Percentiles rank a stretch among this genome's conserved stretches.
These are phyloP conservation scores for Neofusicoccum sp. DNA, from an alignment of 2,329 filamentous ascomycete genomes.

Conservation along the genomic window DNA sequence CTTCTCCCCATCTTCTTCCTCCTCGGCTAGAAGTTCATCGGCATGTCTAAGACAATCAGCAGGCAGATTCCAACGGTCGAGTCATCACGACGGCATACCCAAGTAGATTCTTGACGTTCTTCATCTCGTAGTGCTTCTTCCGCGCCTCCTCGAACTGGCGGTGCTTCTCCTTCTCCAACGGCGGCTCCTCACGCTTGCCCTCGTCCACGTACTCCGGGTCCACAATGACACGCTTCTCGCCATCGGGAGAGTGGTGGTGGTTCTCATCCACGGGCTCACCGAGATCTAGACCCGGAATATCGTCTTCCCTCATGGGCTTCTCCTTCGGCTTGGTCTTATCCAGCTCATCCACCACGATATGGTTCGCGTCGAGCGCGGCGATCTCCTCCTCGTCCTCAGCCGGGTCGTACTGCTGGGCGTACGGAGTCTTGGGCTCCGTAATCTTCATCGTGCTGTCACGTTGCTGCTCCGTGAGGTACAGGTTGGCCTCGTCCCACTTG, in stretches of 20 bases:
- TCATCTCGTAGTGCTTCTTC: slow-evolving; percentile 99
- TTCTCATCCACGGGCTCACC: slow-evolving; percentile 73
- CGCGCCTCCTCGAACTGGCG: slow-evolving; percentile 84
- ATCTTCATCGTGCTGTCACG: slow-evolving; percentile 98
- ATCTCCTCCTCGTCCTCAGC: slow-evolving; percentile 79
- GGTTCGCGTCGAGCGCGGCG: slow-evolving; percentile 64
- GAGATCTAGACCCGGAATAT: slow-evolving; percentile 88
- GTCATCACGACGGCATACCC: slow-evolving; percentile 51
- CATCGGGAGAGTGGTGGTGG: slow-evolving; percentile 36
- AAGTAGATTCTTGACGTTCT: slow-evolving; percentile 81
- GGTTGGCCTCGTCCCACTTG: slow-evolving; percentile 98
- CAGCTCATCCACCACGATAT: slow-evolving; percentile 67
- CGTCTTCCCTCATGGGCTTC: slow-evolving; percentile 59
- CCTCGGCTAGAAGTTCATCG: slow-evolving; percentile 42
- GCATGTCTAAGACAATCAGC: slow-evolving; percentile 34
- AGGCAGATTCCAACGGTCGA: slow-evolving; percentile 6
- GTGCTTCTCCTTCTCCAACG: slow-evolving; percentile 86
- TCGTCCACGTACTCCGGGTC: slow-evolving; percentile 48
- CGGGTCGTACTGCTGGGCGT: slow-evolving; percentile 88
- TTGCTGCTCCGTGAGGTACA: slow-evolving; percentile 96
- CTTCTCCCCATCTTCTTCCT: slow-evolving; percentile 37
- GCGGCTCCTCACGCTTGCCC: slow-evolving; percentile 29
- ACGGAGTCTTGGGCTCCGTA: slow-evolving; percentile 96
- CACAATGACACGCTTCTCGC: slow-evolving; percentile 79
- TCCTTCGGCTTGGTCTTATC: slow-evolving; percentile 52